A percentile compares a stretch with the other conserved stretches of the same genome.
These are phyloP conservation scores for Anisodus tanguticus DNA, from an alignment of 257 asterid species.

Conservation along the genomic window DNA sequence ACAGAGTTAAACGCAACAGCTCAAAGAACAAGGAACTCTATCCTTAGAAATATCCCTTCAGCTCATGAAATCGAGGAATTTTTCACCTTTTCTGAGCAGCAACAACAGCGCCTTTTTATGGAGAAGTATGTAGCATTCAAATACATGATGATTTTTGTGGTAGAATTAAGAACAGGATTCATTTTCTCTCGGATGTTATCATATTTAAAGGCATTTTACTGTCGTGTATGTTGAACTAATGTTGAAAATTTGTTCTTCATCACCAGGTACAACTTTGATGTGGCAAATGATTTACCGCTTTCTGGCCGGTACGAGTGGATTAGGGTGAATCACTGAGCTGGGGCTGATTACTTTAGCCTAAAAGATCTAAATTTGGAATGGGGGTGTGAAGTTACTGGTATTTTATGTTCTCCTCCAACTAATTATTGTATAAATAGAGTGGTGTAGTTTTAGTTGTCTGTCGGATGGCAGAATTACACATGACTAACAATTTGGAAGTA, in stretches of 20 bases:
- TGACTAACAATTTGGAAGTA: conserved; percentile 25
- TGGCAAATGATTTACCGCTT: conserved; percentile 56
- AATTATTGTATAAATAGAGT: conserved; percentile 43
- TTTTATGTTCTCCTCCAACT: background rate
- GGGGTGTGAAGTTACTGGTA: conserved; percentile 17
- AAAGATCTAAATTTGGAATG: background rate
- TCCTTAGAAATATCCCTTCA: conserved; percentile 47
- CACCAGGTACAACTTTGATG: conserved; percentile 77
- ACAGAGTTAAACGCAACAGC: conserved; percentile 36
- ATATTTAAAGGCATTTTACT: background rate
- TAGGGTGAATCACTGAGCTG: conserved; percentile 39
- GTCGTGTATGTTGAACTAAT: background rate
- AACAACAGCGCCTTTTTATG: conserved; percentile 55
- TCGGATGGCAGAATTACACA: conserved; percentile 25
- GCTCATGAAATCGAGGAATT: conserved; percentile 67
- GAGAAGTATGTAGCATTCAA: conserved; percentile 53
- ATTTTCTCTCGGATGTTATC: background rate
- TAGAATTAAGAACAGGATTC: background rate
- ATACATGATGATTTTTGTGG: background rate
- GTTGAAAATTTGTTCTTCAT: conserved; percentile 28
- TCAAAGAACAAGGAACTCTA: conserved; percentile 44
- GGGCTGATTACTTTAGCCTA: background rate
- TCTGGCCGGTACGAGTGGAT: conserved; percentile 84
- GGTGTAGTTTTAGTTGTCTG: conserved; percentile 27
- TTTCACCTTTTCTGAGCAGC: conserved; percentile 57